phyloP scores from a whole-genome alignment of 225 moss, liverwort and hornwort genomes.

The Lunularia cruciata region DNA sequence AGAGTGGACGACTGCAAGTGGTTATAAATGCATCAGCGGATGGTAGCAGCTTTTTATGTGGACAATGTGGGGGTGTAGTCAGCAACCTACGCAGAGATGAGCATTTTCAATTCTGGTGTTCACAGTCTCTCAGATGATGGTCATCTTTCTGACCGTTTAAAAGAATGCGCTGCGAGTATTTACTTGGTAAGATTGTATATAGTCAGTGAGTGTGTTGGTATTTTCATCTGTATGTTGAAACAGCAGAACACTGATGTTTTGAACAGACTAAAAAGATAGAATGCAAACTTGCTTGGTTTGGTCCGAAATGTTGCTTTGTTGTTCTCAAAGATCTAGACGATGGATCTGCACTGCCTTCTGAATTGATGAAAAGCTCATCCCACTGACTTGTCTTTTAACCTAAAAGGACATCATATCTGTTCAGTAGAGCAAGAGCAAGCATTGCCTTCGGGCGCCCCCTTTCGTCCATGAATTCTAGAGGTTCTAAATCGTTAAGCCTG shows the following conservation, averaged over 20 bases:
- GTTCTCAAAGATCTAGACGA: too few species aligned
- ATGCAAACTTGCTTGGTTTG: constrained; percentile 8
- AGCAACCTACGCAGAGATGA: constrained; percentile 86
- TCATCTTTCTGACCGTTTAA: neutral
- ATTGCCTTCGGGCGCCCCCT: too few species aligned
- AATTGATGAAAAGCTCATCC: too few species aligned
- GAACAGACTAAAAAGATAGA: neutral
- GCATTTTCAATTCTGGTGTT: constrained; percentile 86
- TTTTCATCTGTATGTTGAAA: neutral
- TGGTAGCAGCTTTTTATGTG: constrained; percentile 90
- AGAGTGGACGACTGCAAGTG: constrained; percentile 94
- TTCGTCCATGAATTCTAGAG: too few species aligned
- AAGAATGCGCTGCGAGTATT: neutral
- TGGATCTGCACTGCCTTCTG: neutral
- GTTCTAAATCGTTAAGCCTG: too few species aligned
- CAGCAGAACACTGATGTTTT: neutral
- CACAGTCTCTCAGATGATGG: constrained; percentile 35
- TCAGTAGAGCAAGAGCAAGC: too few species aligned
- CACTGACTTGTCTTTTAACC: too few species aligned
- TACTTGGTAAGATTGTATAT: neutral
- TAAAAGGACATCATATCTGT: too few species aligned
- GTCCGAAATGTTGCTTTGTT: neutral
- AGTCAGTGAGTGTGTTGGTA: neutral
- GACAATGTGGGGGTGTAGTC: constrained; percentile 82
- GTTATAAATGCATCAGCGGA: constrained; percentile 87